phyloP scores from a whole-genome alignment of 352 stramenopile genomes.

The Thraustotheca clavata region DNA sequence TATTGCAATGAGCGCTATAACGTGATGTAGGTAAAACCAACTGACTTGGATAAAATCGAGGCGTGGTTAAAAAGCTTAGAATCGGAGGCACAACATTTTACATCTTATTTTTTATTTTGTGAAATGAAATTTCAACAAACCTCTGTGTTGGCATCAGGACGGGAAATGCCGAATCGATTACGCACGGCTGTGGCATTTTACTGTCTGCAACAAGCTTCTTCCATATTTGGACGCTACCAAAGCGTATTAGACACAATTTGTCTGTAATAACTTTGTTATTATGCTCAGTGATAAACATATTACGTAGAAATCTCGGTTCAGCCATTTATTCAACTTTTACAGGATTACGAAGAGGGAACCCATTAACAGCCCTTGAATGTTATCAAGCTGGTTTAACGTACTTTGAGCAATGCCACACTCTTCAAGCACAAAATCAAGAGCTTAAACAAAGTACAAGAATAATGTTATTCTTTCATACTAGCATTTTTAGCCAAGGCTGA shows the following conservation, averaged over 20 bases:
- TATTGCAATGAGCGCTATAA: not conserved
- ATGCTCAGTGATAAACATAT: not conserved
- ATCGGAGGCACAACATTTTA: conserved; percentile 33
- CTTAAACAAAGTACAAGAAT: conserved; percentile 38
- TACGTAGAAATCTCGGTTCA: conserved; percentile 36
- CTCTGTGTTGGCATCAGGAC: conserved; percentile 42
- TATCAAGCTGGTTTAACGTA: conserved; percentile 51
- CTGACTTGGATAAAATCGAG: conserved; percentile 56
- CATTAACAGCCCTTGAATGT: conserved; percentile 55
- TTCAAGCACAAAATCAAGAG: conserved; percentile 42
- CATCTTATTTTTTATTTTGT: conserved; percentile 65
- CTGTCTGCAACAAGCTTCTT: conserved; percentile 55
- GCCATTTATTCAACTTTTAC: conserved; percentile 53
- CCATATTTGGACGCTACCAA: conserved; percentile 55
- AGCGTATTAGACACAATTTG: conserved; percentile 47
- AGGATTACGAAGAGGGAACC: conserved; percentile 24
- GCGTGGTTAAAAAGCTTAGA: conserved; percentile 53
- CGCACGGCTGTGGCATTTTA: conserved; percentile 69
- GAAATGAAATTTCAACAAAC: conserved; percentile 68
- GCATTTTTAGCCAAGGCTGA: not conserved
- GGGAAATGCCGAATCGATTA: conserved; percentile 51
- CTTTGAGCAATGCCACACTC: conserved; percentile 47
- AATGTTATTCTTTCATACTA: not conserved
- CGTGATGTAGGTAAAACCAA: conserved; percentile 2
- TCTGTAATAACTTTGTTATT: conserved; percentile 21